Evolutionary conservation across 129 eudicot genomes (phyloP), one percentile per base, ranked within the genome.

Genomic region (Chrysanthemum seticuspe): DNA sequence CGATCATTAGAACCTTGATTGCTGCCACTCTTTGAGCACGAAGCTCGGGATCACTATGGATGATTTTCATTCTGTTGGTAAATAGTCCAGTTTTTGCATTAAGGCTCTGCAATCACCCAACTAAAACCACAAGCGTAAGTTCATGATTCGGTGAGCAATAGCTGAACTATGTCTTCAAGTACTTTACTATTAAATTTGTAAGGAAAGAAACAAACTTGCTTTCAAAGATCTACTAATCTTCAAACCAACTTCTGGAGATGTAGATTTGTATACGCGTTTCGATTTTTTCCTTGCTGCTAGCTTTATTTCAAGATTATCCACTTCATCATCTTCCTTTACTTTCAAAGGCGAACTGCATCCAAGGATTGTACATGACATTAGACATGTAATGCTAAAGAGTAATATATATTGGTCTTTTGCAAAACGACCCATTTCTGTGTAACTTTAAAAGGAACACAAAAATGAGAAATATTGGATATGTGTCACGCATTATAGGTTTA

Each of bases 251-350:
- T 94, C 96, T 2, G 87, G 86, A 65, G 91, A 66, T 36, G 91
- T 80, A 67, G 99, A 80, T 45, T 68, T 84, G 82, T 88, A 90
- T 34, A 88, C 83, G 15, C 96, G 91, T 67, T 91, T 95, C 6
- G 96, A 74, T 66, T 86, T 90, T 63, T 84, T 84, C 84, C 74
- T 90, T 34, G 23, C 74, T 2, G 85, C 78, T 71, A 86, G 76
- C 78, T 81, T 86, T 80, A 95, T 78, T 69, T 95, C 99, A 76
- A 90, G 80, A 65, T 86, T 85, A 86, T 95, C 97, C 50, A 95
- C 97, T 69, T 86, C 97, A 60, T 90, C 99, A n/a, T 95, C 99
- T 90, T 94, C 97, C 84, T 88, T 88, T 11, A 95, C 96, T 74
- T 86, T 90, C 18, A 95, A 63, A 4, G 99, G 99, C 76, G 99